Conservation (phyloP, 2,329 filamentous ascomycete species). For the Hypomyces rosellus region DNA sequence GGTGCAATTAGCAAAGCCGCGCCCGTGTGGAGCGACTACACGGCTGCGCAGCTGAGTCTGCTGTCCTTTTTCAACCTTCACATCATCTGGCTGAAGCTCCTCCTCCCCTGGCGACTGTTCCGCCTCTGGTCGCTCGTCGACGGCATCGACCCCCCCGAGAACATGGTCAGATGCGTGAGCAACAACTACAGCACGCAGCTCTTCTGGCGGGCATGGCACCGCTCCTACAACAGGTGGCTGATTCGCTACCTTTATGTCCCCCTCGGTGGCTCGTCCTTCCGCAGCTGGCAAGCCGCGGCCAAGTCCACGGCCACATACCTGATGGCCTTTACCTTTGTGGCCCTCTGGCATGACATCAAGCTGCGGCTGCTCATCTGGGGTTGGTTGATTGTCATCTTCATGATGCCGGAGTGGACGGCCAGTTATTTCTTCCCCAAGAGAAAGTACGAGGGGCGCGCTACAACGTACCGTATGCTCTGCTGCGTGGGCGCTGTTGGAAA, state of each 20-base stretch:
- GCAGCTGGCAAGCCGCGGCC: constrained; percentile 38
- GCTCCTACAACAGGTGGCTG: constrained; percentile 90
- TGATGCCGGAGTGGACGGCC: constrained; percentile 78
- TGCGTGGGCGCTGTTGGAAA: constrained; percentile 76
- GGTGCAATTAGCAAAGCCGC: constrained; percentile 80
- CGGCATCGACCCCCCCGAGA: constrained; percentile 90
- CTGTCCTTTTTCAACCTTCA: constrained; percentile 94
- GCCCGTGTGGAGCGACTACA: constrained; percentile 77
- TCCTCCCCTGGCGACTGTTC: constrained; percentile 97
- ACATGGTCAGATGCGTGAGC: constrained; percentile 95
- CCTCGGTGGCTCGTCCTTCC: constrained; percentile 63
- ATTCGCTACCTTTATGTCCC: constrained; percentile 92
- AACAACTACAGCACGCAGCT: constrained; percentile 86
- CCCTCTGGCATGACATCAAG: constrained; percentile 96
- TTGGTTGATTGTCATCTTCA: constrained; percentile 91
- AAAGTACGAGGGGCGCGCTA: constrained; percentile 64
- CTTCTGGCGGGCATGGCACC: constrained; percentile 97
- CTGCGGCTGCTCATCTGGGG: constrained; percentile 89
- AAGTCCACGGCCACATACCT: constrained; percentile 69
- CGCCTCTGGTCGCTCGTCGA: constrained; percentile 91
- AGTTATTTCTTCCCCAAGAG: constrained; percentile 63
- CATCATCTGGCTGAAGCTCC: constrained; percentile 94
- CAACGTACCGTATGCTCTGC: constrained; percentile 71
- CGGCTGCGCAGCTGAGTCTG: constrained; percentile 79
- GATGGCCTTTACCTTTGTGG: constrained; percentile 90